Conservation (phyloP, 257 asterid species). For the Ehretia macrophylla region DNA sequence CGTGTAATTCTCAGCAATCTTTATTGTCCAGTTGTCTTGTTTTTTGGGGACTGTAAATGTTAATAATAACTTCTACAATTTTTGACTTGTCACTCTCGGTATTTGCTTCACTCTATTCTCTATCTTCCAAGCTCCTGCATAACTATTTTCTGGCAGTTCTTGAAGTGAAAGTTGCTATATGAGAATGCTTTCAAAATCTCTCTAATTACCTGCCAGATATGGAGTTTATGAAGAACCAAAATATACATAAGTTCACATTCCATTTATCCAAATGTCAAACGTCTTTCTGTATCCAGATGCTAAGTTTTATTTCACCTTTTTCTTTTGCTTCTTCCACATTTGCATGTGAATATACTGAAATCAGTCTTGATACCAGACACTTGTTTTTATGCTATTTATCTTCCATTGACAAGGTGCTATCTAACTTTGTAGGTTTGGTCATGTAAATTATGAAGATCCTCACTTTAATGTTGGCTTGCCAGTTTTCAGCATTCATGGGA, state of each 20-base stretch:
- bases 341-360: background rate
- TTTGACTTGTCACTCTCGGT: background rate
- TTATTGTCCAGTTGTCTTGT: background rate
- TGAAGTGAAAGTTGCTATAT: too few relatives aligned
- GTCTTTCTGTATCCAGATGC: background rate
- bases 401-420: slow-evolving; percentile 12
- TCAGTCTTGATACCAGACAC: background rate
- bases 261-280: background rate
- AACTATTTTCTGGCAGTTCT: too few relatives aligned
- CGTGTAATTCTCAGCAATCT: slow-evolving; percentile 41
- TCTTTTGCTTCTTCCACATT: background rate
- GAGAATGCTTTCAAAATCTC: too few relatives aligned
- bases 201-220: too few relatives aligned
- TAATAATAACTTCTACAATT: background rate
- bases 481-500: slow-evolving; percentile 98
- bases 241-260: too few relatives aligned
- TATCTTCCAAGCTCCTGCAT: too few relatives aligned
- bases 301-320: background rate
- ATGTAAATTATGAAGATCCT: slow-evolving; percentile 98
- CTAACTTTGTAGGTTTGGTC: slow-evolving; percentile 69
- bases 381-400: background rate
- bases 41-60: background rate
- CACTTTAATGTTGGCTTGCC: slow-evolving; percentile 99
- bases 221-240: too few relatives aligned
- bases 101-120: background rate